These are phyloP conservation scores for Magnusiomyces clavatus DNA, from an alignment of 1,139 yeast species.

Conservation along the genomic window DNA sequence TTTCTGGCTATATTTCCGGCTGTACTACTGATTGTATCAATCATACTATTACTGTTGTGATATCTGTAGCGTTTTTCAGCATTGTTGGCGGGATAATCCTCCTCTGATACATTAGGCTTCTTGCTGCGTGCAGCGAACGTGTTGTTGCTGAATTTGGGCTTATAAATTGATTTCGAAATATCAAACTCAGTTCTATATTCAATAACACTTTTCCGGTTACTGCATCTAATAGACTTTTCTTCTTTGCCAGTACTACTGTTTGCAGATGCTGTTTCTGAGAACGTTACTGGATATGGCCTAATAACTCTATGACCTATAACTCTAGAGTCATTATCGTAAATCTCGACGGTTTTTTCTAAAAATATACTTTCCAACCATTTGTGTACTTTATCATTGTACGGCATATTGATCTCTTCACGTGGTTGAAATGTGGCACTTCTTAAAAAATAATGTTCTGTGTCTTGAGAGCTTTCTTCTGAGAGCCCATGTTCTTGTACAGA, in stretches of 20 bases:
- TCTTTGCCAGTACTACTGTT: not conserved
- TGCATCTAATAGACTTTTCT: not conserved
- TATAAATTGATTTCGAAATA: not conserved
- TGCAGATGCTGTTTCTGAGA: conserved; percentile 12
- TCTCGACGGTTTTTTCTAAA: not conserved
- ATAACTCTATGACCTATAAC: not conserved
- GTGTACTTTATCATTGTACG: conserved; percentile 18
- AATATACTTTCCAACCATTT: conserved; percentile 18
- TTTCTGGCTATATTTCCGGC: not conserved
- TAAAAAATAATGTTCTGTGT: not conserved
- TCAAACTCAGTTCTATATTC: not conserved
- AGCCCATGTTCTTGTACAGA: not conserved
- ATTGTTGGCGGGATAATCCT: not conserved
- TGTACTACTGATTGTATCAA: not conserved
- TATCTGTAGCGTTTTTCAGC: not conserved
- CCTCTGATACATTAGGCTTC: not conserved
- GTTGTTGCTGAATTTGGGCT: not conserved
- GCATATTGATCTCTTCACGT: conserved; percentile 21
- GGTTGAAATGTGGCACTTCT: conserved; percentile 14
- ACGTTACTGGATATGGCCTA: conserved; percentile 14
- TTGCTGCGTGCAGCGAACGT: too few relatives aligned
- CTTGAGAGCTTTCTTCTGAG: not conserved
- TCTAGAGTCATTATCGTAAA: conserved; percentile 4
- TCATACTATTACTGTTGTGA: not conserved
- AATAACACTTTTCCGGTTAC: not conserved